Conservation (phyloP, 805 yeast species). For the Blastobotrys attinorum region DNA sequence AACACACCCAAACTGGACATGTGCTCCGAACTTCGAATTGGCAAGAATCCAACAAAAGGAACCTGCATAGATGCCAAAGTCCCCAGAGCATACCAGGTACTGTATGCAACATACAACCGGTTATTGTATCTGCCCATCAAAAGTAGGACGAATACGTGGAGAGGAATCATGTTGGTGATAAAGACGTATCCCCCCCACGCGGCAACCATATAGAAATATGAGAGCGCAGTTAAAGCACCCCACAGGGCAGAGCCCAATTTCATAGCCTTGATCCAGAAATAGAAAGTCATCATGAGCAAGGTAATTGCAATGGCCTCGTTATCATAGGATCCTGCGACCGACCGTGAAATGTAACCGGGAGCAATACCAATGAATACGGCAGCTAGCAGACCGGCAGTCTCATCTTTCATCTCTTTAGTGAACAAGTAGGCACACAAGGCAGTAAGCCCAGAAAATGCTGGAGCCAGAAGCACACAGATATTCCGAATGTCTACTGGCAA, state of each 20-base stretch:
- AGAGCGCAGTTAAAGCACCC: slow-evolving; percentile 75
- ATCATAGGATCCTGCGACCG: slow-evolving; percentile 98
- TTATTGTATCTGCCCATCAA: slow-evolving; percentile 91
- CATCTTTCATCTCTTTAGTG: slow-evolving; percentile 83
- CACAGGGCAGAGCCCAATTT: slow-evolving; percentile 84
- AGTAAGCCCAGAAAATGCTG: slow-evolving; percentile 90
- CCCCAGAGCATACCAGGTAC: slow-evolving; percentile 95
- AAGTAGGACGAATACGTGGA: slow-evolving; percentile 84
- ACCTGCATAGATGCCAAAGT: slow-evolving; percentile 99
- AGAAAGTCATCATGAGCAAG: slow-evolving; percentile 88
- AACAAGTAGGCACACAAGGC: slow-evolving; percentile 83
- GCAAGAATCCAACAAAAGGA: slow-evolving; percentile 96
- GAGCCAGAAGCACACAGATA: slow-evolving; percentile 92
- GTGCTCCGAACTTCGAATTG: slow-evolving; percentile 94
- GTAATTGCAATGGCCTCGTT: slow-evolving; percentile 99
- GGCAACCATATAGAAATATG: slow-evolving; percentile 96
- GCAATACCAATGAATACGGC: slow-evolving; percentile 96
- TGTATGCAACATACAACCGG: slow-evolving; percentile 79
- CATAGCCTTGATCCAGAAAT: slow-evolving; percentile 89
- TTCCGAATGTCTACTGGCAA: slow-evolving; percentile 92
- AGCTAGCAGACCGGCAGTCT: slow-evolving; percentile 82
- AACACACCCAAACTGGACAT: slow-evolving; percentile 98
- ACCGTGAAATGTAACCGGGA: slow-evolving; percentile 96
- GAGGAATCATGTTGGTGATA: slow-evolving; percentile 93
- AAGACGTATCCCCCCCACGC: slow-evolving; percentile 99